Percentiles rank a stretch among this genome's conserved stretches.
Conservation (phyloP, 306 rosid species). For the Luffa aegyptiaca region DNA sequence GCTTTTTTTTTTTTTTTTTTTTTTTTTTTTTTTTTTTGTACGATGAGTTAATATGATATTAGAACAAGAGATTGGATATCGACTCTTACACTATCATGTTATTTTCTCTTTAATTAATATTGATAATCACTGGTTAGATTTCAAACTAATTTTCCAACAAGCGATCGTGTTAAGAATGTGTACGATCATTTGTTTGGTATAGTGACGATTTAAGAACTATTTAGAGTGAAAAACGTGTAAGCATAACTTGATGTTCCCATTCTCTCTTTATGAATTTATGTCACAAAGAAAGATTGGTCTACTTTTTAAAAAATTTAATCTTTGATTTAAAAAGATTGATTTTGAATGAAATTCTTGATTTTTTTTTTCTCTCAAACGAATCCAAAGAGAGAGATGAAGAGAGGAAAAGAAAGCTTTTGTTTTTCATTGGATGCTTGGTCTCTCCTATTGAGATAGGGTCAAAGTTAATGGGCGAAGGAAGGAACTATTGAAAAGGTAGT, state of each 20-base stretch:
- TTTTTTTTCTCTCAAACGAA: neutral
- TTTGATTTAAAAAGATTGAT: neutral
- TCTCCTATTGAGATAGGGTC: neutral
- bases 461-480: neutral
- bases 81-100: too few species aligned
- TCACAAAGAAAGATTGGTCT: neutral
- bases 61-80: too few species aligned
- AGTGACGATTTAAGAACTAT: neutral
- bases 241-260: neutral
- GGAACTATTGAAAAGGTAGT: neutral
- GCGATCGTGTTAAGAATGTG: too few species aligned
- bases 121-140: too few species aligned
- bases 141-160: too few species aligned
- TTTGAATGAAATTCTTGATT: neutral
- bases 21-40: too few species aligned
- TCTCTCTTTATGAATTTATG: neutral
- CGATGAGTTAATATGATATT: too few species aligned
- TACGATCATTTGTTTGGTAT: too few species aligned
- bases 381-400: neutral
- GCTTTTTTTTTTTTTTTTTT: too few species aligned
- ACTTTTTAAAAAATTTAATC: neutral
- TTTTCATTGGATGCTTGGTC: neutral
- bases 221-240: neutral
- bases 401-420: neutral
- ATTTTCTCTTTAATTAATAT: too few species aligned